Conservation (phyloP, 306 rosid genomes). For the Albizia julibrissin region DNA sequence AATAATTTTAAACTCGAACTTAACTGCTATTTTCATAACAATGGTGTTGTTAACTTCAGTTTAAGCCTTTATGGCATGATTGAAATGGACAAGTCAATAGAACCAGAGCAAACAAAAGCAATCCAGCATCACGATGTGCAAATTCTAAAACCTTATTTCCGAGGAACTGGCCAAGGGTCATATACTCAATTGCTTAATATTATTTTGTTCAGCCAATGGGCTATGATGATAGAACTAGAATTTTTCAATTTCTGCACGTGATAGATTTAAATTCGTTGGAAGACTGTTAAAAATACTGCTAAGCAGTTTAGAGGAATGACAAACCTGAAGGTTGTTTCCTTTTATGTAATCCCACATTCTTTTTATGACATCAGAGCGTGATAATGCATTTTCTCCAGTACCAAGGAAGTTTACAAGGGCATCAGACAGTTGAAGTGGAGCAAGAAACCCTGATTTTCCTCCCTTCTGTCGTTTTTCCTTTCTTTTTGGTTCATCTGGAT, state of each 20-base stretch:
- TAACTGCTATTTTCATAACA: background rate
- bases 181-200: background rate
- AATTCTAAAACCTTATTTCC: background rate
- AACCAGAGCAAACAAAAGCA: constrained; percentile 1
- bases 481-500: constrained; percentile 50
- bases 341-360: constrained; percentile 84
- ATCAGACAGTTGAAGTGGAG: constrained; percentile 75
- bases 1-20: background rate
- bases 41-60: background rate
- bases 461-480: constrained; percentile 71
- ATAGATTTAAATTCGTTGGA: background rate
- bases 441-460: constrained; percentile 71
- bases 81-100: background rate
- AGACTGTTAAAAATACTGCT: background rate
- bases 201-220: constrained; percentile 11
- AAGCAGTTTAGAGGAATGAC: constrained; percentile 30
- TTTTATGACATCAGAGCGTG: constrained; percentile 63
- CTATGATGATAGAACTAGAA: background rate
- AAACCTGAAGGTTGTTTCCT: constrained; percentile 78
- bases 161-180: background rate
- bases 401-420: constrained; percentile 73
- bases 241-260: constrained; percentile 21
- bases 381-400: constrained; percentile 65
- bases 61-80: background rate
- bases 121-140: background rate